Conservation (phyloP, 768 basidiomycete genomes). For the Phlegmacium glaucopus region DNA sequence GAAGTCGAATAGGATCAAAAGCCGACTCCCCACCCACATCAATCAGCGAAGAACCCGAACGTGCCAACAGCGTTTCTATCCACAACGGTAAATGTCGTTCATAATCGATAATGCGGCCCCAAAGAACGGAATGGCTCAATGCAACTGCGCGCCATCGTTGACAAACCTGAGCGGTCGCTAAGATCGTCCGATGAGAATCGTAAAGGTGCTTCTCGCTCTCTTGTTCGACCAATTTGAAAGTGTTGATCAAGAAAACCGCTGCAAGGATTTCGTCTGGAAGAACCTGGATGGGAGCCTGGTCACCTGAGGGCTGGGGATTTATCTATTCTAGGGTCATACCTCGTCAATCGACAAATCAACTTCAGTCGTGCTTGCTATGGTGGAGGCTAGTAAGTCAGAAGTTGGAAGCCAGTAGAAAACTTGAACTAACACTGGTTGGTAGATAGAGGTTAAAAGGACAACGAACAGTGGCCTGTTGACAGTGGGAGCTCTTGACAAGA, state of each 20-base stretch:
- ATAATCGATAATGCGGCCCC: conserved; percentile 22
- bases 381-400: no score
- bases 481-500: no score
- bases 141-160: conserved; percentile 20
- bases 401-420: no score
- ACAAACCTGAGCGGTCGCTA: conserved; percentile 17
- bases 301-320: not conserved
- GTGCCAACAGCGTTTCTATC: conserved; percentile 14
- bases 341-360: no score
- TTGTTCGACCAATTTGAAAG: conserved; percentile 2
- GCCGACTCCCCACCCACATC: conserved; percentile 17
- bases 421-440: no score
- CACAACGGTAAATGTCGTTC: conserved; percentile 9
- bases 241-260: conserved; percentile 13
- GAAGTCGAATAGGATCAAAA: conserved; percentile 12
- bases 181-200: conserved; percentile 11
- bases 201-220: not conserved
- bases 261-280: conserved; percentile 16
- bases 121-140: conserved; percentile 14
- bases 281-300: conserved; percentile 3
- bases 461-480: no score
- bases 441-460: no score
- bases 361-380: no score
- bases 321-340: no score
- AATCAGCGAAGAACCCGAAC: conserved; percentile 18